These are phyloP conservation scores for Euryodendron excelsum DNA, from an alignment of 148 eudicot genomes.

Conservation along the genomic window DNA sequence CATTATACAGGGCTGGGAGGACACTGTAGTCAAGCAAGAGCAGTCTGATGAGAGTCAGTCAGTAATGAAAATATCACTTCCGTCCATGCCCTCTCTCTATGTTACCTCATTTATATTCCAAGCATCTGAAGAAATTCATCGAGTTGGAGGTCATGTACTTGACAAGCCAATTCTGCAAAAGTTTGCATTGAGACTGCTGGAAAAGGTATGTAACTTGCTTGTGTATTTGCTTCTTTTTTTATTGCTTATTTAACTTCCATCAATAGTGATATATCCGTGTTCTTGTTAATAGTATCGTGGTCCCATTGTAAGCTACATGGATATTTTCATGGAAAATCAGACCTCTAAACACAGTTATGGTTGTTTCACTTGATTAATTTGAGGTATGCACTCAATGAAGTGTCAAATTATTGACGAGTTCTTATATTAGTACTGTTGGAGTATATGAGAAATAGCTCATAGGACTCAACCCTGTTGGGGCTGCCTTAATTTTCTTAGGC, in stretches of 20 bases:
- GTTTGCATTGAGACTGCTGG: constrained; percentile 62
- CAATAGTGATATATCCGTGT: not conserved
- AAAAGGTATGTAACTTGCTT: constrained; percentile 54
- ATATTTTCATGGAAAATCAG: not conserved
- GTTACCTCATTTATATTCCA: constrained; percentile 74
- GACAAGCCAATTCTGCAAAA: constrained; percentile 75
- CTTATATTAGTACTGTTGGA: too few relatives aligned
- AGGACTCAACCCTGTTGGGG: too few relatives aligned
- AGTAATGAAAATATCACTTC: constrained; percentile 88
- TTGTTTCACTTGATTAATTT: not conserved
- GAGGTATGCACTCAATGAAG: too few relatives aligned
- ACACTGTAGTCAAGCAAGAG: constrained; percentile 82
- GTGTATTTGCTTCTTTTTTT: not conserved
- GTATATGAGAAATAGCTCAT: too few relatives aligned
- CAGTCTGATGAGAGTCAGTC: constrained; percentile 62
- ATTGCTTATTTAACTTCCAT: not conserved
- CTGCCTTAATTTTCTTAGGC: too few relatives aligned
- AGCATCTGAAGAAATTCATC: constrained; percentile 93
- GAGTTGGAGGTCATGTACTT: constrained; percentile 94
- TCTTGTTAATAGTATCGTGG: not conserved
- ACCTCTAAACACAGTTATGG: not conserved
- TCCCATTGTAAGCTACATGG: not conserved
- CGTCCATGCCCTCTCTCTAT: constrained; percentile 86
- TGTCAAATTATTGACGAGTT: too few relatives aligned
- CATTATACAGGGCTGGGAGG: constrained; percentile 89